A percentile compares a stretch with the other conserved stretches of the same genome.
Evolutionary conservation across 139 green algal genomes (phyloP).

Genomic region (Coelastrella sp.): DNA sequence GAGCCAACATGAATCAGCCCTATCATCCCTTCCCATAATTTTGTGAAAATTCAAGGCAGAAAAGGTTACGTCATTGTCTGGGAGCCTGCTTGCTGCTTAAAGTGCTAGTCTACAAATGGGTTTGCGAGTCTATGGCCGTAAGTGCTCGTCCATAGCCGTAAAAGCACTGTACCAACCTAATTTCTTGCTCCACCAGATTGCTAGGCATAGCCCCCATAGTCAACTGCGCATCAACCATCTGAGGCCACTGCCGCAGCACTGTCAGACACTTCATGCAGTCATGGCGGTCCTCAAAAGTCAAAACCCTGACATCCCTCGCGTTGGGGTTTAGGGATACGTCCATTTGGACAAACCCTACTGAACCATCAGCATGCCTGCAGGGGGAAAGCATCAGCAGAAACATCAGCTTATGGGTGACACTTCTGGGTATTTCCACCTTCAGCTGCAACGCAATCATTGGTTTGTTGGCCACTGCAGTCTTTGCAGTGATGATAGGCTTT

Average conservation of each 20-base stretch:
- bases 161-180: conserved; percentile 19
- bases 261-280: conserved; percentile 62
- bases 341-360: conserved; percentile 66
- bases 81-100: background rate
- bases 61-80: background rate
- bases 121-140: no score
- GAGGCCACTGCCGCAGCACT: conserved; percentile 59
- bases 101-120: no score
- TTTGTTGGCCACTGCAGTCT: no score
- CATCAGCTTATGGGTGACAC: background rate
- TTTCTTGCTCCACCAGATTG: conserved; percentile 25
- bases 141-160: no score
- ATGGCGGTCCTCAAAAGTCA: conserved; percentile 67
- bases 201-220: conserved; percentile 55
- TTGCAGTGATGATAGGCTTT: no score
- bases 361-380: conserved; percentile 55
- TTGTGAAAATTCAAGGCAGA: no score
- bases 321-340: conserved; percentile 47
- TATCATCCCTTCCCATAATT: no score
- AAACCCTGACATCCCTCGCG: conserved; percentile 59
- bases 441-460: no score
- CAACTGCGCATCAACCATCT: conserved; percentile 31
- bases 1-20: no score
- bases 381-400: background rate
- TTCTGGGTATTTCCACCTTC: no score